These are phyloP conservation scores for Neurospora sp. DNA, from an alignment of 495 filamentous ascomycete genomes.

Conservation along the genomic window DNA sequence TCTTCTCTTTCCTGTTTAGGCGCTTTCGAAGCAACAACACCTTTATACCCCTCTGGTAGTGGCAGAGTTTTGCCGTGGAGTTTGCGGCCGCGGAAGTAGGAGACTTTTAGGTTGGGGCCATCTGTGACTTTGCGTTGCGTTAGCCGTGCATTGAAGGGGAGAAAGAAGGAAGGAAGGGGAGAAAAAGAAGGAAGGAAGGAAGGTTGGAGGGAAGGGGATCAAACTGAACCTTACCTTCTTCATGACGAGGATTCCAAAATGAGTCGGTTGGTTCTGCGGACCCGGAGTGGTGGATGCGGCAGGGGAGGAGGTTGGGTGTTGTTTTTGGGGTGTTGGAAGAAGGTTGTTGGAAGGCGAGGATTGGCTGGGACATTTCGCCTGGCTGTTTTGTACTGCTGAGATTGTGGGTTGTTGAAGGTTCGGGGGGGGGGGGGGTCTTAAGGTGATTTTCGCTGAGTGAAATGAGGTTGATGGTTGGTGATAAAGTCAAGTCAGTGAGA, in stretches of 20 bases:
- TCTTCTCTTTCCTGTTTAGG: neutral
- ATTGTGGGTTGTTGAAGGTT: no score
- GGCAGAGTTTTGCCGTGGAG: slow-evolving; percentile 56
- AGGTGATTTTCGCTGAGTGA: no score
- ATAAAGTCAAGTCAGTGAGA: no score
- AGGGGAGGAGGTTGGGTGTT: slow-evolving; percentile 75
- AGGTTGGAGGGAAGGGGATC: no score
- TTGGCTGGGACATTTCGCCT: slow-evolving; percentile 19
- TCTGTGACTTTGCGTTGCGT: slow-evolving; percentile 2
- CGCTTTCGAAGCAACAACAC: slow-evolving; percentile 31
- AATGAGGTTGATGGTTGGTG: no score
- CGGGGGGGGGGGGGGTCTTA: no score
- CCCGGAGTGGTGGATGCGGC: slow-evolving; percentile 71
- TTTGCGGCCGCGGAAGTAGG: slow-evolving; percentile 78
- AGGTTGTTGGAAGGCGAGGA: slow-evolving; percentile 6
- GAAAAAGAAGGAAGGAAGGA: no score
- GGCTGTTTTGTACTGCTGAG: neutral
- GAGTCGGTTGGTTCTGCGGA: slow-evolving; percentile 50
- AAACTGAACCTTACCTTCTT: slow-evolving; percentile 17
- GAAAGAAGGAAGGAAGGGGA: no score
- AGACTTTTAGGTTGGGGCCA: slow-evolving; percentile 35
- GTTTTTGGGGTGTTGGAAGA: slow-evolving; percentile 23
- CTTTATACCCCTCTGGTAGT: slow-evolving; percentile 68
- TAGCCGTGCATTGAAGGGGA: no score
- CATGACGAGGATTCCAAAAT: slow-evolving; percentile 59